These are phyloP conservation scores for Dothideomycetes sp. DNA, from an alignment of 2,329 filamentous ascomycete genomes.

Conservation along the genomic window DNA sequence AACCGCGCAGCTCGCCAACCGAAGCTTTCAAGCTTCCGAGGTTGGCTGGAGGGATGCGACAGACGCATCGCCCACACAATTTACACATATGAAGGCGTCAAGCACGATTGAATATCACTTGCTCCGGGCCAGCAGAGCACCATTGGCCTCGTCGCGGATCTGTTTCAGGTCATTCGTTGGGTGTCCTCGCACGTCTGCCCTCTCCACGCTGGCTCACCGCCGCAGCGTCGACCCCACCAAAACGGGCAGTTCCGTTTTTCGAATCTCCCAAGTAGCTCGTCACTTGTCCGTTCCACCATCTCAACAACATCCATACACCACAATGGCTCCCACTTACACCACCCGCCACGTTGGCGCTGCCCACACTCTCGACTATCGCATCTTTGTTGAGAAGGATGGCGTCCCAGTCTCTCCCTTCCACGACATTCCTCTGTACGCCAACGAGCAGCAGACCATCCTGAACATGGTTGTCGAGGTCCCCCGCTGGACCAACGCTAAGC, in stretches of 20 bases:
- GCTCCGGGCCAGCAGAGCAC: background rate
- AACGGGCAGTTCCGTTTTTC: conserved; percentile 21
- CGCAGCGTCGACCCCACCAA: conserved; percentile 16
- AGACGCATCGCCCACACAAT: too few relatives aligned
- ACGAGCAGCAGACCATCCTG: conserved; percentile 85
- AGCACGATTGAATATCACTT: too few relatives aligned
- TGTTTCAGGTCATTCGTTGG: conserved; percentile 6
- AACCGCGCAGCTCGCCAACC: too few relatives aligned
- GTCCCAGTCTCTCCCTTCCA: conserved; percentile 90
- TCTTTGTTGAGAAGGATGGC: conserved; percentile 98
- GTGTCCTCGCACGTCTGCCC: conserved; percentile 9
- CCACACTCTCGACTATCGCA: conserved; percentile 92
- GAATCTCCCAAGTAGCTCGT: conserved; percentile 25
- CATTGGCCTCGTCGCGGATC: too few relatives aligned
- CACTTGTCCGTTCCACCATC: conserved; percentile 22
- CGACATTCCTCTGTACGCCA: conserved; percentile 96
- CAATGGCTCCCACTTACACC: conserved; percentile 58
- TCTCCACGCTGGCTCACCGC: conserved; percentile 15
- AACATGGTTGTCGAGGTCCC: conserved; percentile 99
- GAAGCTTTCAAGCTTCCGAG: too few relatives aligned
- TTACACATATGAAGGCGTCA: conserved; percentile 8
- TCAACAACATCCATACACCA: conserved; percentile 21
- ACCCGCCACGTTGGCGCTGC: conserved; percentile 79
- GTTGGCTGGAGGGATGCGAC: too few relatives aligned
- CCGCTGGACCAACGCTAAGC: conserved; percentile 99